Base-by-base conservation (phyloP, 441 rosid genomes). In the Omphalea diandra region DNA sequence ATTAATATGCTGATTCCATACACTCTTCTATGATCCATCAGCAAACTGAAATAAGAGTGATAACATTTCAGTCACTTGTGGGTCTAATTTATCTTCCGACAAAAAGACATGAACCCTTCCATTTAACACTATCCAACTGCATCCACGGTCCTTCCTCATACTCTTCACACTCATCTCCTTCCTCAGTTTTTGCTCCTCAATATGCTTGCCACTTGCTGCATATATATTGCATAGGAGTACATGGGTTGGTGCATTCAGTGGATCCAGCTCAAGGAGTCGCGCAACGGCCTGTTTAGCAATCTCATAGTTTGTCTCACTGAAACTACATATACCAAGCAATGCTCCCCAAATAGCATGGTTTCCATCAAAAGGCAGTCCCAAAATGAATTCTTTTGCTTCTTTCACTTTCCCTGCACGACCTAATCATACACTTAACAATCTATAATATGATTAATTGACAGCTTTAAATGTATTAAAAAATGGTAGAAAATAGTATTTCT, bases 81-180 rank as follows among this genome's bases (percentile, higher is more conserved):
- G 44, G n/a, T 72, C 62, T 67, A 81, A 52, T 69, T 82, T 83
- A 75, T 87, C 88, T 74, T 96, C 90, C 5, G 94, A 88, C 53
- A 87, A 73, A 76, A 88, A 89, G 71, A 81, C 74, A 71, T 71
- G 65, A 69, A 73, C 70, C 71, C 73, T 79, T 69, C 93, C 93
- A 67, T 78, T 86, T 54, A 83, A 29, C 68, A 77, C 75, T 75
- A 93, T 72, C 98, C 97, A 86, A 79, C 94, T 89, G 76, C 90
- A 90, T 62, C 98, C 96, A 41, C 96, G 96, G 41, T 65, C 81
- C 82, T 90, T 93, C 68, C 80, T 89, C 83, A 92, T 87, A 18
- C 93, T 89, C 75, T 83, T 90, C 74, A 81, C 36, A 36, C 87
- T 83, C 95, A 93, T 90, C 72, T 84, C 88, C 73, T 78, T 85